Conservation (phyloP, 495 filamentous ascomycete species). For the Penicillium manginii region DNA sequence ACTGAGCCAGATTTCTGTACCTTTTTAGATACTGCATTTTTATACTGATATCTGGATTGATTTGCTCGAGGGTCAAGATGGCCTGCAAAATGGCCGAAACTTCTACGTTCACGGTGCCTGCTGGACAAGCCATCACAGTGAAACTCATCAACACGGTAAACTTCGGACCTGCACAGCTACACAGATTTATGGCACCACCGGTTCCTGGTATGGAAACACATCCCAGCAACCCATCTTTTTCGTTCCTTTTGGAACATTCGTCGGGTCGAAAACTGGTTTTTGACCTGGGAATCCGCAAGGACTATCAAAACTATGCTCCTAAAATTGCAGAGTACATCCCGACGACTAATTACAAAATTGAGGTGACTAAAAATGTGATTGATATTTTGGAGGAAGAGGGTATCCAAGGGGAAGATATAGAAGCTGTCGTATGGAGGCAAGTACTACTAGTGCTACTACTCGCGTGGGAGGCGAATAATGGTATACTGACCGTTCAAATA, state of each 20-base stretch:
- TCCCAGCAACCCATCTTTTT: constrained; percentile 22
- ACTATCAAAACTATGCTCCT: constrained; percentile 9
- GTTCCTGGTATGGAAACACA: constrained; percentile 24
- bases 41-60: neutral
- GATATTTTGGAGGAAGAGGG: constrained; percentile 13
- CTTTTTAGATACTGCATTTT: neutral
- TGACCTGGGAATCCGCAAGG: constrained; percentile 16
- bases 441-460: too few species aligned
- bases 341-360: neutral
- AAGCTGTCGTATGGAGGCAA: constrained; percentile 8
- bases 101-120: constrained; percentile 42
- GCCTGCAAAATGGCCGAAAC: constrained; percentile 21
- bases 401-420: neutral
- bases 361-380: constrained; percentile 7
- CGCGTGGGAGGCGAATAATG: neutral
- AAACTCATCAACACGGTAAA: constrained; percentile 27
- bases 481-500: constrained; percentile 17
- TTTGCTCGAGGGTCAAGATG: neutral
- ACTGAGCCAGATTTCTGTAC: neutral
- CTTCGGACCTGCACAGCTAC: constrained; percentile 24
- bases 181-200: constrained; percentile 26
- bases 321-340: constrained; percentile 3
- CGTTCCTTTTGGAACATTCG: constrained; percentile 25
- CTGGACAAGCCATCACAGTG: constrained; percentile 23
- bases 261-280: constrained; percentile 21